phyloP scores from a whole-genome alignment of 306 rosid species.

The Abrus precatorius region DNA sequence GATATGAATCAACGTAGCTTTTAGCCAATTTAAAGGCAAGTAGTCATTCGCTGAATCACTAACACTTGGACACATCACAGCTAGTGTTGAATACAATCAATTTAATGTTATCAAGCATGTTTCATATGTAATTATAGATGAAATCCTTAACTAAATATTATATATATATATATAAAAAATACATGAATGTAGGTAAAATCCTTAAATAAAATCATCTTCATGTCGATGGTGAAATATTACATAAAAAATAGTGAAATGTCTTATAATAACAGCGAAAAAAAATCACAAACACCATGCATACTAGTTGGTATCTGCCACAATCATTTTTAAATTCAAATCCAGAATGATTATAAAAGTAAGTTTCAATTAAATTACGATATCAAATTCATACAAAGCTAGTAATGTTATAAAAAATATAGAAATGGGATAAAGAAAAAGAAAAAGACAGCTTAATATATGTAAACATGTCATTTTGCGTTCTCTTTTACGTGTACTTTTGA shows the following conservation, averaged over 20 bases:
- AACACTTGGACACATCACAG: conserved; percentile 6
- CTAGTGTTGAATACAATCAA: not conserved
- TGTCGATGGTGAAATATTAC: too few relatives aligned
- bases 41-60: conserved; percentile 6
- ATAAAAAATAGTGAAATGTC: conserved; percentile 7
- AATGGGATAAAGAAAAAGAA: not conserved
- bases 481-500: conserved; percentile 24
- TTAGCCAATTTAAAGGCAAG: not conserved
- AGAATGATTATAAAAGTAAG: not conserved
- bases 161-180: not conserved
- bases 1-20: not conserved
- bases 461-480: not conserved
- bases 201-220: too few relatives aligned
- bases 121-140: not conserved
- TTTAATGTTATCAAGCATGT: not conserved
- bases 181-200: too few relatives aligned
- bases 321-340: conserved; percentile 19
- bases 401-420: not conserved
- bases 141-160: not conserved
- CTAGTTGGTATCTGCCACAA: conserved; percentile 5
- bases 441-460: conserved; percentile 13
- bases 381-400: not conserved
- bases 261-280: not conserved
- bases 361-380: not conserved
- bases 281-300: conserved; percentile 1